Base-by-base conservation (phyloP, 805 yeast species). In the Cyberlindnera japonica region DNA sequence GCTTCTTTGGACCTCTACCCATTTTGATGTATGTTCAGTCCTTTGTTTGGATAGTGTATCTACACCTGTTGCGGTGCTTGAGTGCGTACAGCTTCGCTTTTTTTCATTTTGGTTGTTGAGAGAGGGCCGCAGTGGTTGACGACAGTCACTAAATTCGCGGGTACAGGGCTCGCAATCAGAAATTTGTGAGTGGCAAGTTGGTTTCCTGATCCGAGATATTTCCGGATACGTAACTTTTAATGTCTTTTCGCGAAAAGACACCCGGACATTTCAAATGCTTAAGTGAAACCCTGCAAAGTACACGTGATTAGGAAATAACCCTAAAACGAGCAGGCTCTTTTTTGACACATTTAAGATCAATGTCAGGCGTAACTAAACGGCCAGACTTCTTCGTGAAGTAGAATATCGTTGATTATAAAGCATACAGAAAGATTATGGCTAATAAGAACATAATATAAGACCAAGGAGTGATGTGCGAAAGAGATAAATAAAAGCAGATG, bases 1-100 rank as follows among this genome's bases (percentile, higher is more conserved):
- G 97, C 82, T 91, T 90, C 90, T 89, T 88, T 84, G 59, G 59
- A 54, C 60, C 60, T 56, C 60, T 56, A 54, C 59, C 61, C 61
- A 56, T 56, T 50, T 52, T 52, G 55, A 37, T 41, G 26, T 38
- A 31, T 41, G 38, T 33, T 38, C 29, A 36, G 44, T 37, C 30
- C 28, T 27, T 29, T 31, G 20, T 30, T 26, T 27, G 30, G 30
- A 27, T 27, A 27, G 35, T 34, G 27, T 25, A 22, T 14, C 17
- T 17, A 20, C 20, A 13, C 35, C 33, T 29, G 21, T 32, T 22
- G 21, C 24, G 3, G 24, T 19, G 30, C 29, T 26, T 14, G 25
- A 6, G 38, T 36, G 45, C 42, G 37, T 33, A 14, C 30, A 16
- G 34, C 45, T 45, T 40, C 31, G 36, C 43, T 38, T 46, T 46